Conservation (phyloP, 192 early-diverging fungal species). For the Entomortierella beljakovae region DNA sequence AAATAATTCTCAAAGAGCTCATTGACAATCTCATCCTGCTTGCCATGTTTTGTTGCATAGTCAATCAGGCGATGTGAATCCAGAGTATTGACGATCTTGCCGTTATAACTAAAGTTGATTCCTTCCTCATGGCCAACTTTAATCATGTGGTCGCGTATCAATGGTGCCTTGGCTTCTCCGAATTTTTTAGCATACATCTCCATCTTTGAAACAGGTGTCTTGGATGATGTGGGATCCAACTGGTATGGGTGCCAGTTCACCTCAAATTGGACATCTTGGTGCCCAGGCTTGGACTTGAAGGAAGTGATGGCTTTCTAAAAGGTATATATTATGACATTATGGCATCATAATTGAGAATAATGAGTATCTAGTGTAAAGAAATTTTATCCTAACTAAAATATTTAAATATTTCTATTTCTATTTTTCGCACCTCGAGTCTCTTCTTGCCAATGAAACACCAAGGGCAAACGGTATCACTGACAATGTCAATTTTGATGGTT, state of each 20-base stretch:
- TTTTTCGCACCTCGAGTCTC: conserved; percentile 67
- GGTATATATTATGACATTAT: background rate
- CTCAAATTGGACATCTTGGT: conserved; percentile 63
- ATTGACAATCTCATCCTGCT: conserved; percentile 69
- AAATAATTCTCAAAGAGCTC: conserved; percentile 76
- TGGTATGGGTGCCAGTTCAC: conserved; percentile 77
- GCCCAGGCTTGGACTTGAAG: conserved; percentile 57
- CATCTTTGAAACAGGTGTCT: conserved; percentile 60
- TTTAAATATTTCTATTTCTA: background rate
- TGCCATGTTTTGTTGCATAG: conserved; percentile 62
- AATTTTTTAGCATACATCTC: conserved; percentile 74
- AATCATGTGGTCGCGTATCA: conserved; percentile 67
- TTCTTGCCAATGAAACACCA: conserved; percentile 86
- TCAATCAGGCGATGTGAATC: conserved; percentile 76
- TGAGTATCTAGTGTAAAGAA: background rate
- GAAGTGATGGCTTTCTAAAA: conserved; percentile 41
- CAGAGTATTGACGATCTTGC: conserved; percentile 71
- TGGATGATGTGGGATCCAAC: conserved; percentile 73
- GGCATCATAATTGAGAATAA: no score
- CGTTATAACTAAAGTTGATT: conserved; percentile 74
- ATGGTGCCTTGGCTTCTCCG: conserved; percentile 62
- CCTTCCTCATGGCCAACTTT: conserved; percentile 70
- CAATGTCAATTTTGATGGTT: conserved; percentile 68
- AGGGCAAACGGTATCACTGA: conserved; percentile 78
- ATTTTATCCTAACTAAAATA: background rate